Evolutionary conservation across 176 grass and related monocot species (phyloP), one percentile per base, ranked within the genome.

Genomic region (Microstegium vimineum): DNA sequence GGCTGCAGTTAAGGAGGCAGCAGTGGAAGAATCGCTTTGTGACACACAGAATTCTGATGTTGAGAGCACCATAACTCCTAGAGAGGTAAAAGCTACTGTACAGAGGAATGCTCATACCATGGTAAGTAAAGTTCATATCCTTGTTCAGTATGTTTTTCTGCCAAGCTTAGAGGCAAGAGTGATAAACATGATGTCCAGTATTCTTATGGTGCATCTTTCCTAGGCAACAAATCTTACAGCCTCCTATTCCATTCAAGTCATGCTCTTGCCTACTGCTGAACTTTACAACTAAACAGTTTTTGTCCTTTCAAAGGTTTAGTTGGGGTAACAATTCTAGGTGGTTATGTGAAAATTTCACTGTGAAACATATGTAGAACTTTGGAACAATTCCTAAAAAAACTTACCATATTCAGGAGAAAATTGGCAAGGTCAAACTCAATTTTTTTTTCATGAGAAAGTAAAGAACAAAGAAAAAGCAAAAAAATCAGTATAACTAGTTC

Each of bases 11-110:
- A 71, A 80, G 18, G 77, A 82, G 49, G 59, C 51, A 46, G 54
- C 62, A 23, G 17, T 61, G 16, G 70, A 17, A 64, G 82, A 86
- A 84, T 84, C 74, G 8, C 13, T n/a, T 54, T 82, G n/a, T 70
- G 83, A 81, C 59, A 68, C 75, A 66, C 47, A 77, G 40, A 45
- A 65, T 73, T 85, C 86, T 74, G 65, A 81, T 77, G 67, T 78
- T 71, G 80, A 89, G 36, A 65, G 30, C 16, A 57, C 46, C 34
- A 59, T 37, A 37, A 62, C 31, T 43, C 74, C 76, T 41, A n/a
- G 30, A 69, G 75, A 86, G 72, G 90, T 84, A 79, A 33, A 37
- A n/a, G 6, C 20, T 60, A 11, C 22, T n/a, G 8, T 13, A 13
- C 23, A 27, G 23, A 59, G 20, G 20, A 57, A 57, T 22, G 22